Evolutionary conservation across 805 yeast genomes (phyloP), one percentile per base, ranked within the genome.

Genomic region (Candida ortonii): DNA sequence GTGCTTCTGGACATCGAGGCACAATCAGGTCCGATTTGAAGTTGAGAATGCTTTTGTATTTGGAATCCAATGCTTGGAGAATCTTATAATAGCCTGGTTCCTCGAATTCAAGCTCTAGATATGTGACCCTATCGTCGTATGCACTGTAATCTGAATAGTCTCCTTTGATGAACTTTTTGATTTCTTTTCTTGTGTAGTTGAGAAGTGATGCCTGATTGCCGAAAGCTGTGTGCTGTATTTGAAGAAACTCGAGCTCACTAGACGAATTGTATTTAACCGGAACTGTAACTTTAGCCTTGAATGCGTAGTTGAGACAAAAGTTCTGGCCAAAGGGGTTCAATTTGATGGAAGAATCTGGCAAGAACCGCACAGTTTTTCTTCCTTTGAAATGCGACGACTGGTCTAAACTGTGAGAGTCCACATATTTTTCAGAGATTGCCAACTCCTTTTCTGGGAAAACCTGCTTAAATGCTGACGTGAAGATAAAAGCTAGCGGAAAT

Each of bases 261-360:
- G 96, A 78, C 8, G 96, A 80, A 49, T 93, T 89, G 47, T 87
- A 73, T 45, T 80, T 76, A 10, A 93, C 67, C 6, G 97, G 96
- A 40, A 88, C 65, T 21, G 65, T 58, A 18, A 71, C 42, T 10
- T 56, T 50, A 22, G 55, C 49, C 52, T 31, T 55, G 50, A 41
- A 52, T 7, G 38, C 35, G 10, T 53, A 45, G 12, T 73, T 72
- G 27, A 83, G 46, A 62, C 98, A 93, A 41, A 71, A 73, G 4
- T 75, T 67, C 18, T 73, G 77, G 31, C 69, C 74, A 47, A 77
- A 73, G 3, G 96, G 96, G 44, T 89, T 87, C 48, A 93, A 62
- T 50, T 70, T 67, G 4, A 94, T 96, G 0, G 94, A 81, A 27
- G 94, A 83, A 59, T 90, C 97, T 0, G 98, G 97, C 22, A 93